These are phyloP conservation scores for Phaseolus coccineus DNA, from an alignment of 331 rosid species.

Conservation along the genomic window DNA sequence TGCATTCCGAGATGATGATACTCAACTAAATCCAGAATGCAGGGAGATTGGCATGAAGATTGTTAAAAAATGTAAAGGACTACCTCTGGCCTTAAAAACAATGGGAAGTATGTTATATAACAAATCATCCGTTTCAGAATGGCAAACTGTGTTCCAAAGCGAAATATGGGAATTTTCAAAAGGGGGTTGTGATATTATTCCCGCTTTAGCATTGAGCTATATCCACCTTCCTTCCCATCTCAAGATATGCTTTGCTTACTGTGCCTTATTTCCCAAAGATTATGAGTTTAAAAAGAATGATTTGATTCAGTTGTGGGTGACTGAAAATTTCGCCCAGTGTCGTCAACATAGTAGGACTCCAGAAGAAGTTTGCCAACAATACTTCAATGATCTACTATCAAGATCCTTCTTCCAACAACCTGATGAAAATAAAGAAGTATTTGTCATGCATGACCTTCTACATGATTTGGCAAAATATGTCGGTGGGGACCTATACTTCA, in stretches of 20 bases:
- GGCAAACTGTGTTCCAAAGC: background rate
- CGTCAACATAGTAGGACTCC: background rate
- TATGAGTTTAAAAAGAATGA: background rate
- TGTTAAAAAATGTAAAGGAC: background rate
- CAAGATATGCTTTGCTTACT: background rate
- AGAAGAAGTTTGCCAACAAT: background rate
- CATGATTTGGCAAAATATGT: too few species aligned
- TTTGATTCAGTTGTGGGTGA: background rate
- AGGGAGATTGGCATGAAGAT: background rate
- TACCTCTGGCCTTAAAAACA: background rate
- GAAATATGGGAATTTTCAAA: too few species aligned
- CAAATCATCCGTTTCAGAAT: background rate
- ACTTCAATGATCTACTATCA: background rate
- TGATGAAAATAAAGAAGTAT: background rate
- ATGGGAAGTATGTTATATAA: background rate
- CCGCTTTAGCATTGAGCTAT: background rate
- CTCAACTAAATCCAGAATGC: background rate
- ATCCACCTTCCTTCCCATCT: background rate
- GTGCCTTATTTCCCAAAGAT: background rate
- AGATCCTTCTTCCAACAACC: background rate
- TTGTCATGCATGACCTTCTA: background rate
- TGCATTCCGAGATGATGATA: background rate
- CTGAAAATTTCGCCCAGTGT: background rate
- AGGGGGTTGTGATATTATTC: too few species aligned
- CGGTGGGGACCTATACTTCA: too few species aligned